Evolutionary conservation across 2,329 filamentous ascomycete genomes (phyloP), one percentile per base, ranked within the genome.

Genomic region (Fusarium avenaceum): DNA sequence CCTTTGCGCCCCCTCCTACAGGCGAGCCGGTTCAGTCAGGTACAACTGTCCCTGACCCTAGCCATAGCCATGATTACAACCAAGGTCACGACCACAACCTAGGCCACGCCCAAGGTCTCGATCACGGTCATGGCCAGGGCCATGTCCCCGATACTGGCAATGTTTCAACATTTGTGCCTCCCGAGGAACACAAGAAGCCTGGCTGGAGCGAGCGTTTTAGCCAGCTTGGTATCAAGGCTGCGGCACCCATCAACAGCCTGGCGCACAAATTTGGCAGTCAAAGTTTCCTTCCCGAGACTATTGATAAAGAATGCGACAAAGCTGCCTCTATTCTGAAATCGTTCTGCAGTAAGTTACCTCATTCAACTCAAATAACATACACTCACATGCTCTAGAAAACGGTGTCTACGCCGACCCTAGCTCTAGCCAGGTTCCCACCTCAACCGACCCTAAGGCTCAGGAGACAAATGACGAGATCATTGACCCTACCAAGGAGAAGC

Each of bases 231-330:
- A 72, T 78, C 35, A 83, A 84, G 74, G 84, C 83, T 6, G 91
- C 91, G 7, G 88, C 86, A 1, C 93, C 93, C 4, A 89, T 97
- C 75, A 97, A 97, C 76, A 89, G 86, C 62, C 79, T 97, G 22
- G 92, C 90, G 17, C 93, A 96, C 80, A 93, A 91, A 79, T 83
- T 97, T 38, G 93, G 93, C n/a, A 80, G 80, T 47, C 93, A 97
- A 79, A 91, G 92, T 22, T 97, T 97, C 79, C 91, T 94, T 86
- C 94, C 94, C 2, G 92, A 91, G 55, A 90, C 90, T 2, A 83
- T 97, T 68, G 94, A 97, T 76, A 93, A 93, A 78, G 94, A 97
- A 81, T 92, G 91, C 72, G 93, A 97, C 79, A 97, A 97, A 82
- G 93, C 93, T 1, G 93, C 94, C 33, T 84, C 92, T 14, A 97